These are phyloP conservation scores for Phaeoacremonium minimum DNA, from an alignment of 2,329 filamentous ascomycete genomes.

Conservation along the genomic window DNA sequence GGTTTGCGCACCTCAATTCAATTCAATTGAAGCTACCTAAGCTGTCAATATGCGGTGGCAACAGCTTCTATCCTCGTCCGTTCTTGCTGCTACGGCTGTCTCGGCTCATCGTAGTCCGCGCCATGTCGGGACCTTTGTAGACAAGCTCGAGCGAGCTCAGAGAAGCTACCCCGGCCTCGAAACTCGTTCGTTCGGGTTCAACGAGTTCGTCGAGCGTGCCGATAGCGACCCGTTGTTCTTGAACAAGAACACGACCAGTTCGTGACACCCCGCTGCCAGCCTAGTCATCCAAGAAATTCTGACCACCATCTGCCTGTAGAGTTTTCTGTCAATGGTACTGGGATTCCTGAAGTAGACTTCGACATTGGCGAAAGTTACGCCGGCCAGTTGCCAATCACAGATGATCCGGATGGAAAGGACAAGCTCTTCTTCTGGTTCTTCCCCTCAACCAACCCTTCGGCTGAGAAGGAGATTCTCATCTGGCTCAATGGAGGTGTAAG, in stretches of 20 bases:
- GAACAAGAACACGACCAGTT: slow-evolving; percentile 9
- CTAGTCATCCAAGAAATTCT: neutral
- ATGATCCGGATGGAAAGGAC: slow-evolving; percentile 32
- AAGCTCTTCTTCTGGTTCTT: slow-evolving; percentile 67
- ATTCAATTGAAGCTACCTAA: too few relatives aligned
- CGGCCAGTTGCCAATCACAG: slow-evolving; percentile 55
- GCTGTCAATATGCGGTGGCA: neutral
- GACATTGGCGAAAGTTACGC: slow-evolving; percentile 64
- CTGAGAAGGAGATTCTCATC: slow-evolving; percentile 56
- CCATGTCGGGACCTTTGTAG: slow-evolving; percentile 8
- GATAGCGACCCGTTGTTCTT: slow-evolving; percentile 7
- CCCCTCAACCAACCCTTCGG: slow-evolving; percentile 45
- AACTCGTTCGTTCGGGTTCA: slow-evolving; percentile 1
- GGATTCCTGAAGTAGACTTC: slow-evolving; percentile 65
- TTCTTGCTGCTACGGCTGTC: neutral
- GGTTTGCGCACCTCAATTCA: too few relatives aligned
- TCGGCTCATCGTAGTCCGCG: slow-evolving; percentile 1
- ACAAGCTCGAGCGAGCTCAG: slow-evolving; percentile 4
- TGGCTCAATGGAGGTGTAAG: slow-evolving; percentile 54
- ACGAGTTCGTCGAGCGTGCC: slow-evolving; percentile 6
- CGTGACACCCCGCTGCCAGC: slow-evolving; percentile 1
- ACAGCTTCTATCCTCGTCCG: neutral
- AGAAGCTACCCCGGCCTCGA: neutral
- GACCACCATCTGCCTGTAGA: slow-evolving; percentile 27
- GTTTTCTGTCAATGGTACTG: slow-evolving; percentile 60